Percentiles rank a stretch among this genome's conserved stretches.
These are phyloP conservation scores for Brassica nigra DNA, from an alignment of 345 rosid genomes.

Conservation along the genomic window DNA sequence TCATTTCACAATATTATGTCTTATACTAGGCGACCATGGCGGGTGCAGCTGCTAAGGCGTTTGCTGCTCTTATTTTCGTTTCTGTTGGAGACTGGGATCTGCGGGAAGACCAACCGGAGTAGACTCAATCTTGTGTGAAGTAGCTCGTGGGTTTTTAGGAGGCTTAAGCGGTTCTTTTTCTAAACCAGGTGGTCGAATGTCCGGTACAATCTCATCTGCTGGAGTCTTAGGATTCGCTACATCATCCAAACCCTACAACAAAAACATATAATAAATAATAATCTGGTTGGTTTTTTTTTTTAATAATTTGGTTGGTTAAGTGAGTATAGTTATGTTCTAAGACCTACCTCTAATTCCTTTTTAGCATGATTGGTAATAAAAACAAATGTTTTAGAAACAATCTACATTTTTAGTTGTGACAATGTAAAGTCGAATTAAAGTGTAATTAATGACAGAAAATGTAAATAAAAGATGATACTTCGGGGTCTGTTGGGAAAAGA, in stretches of 20 bases:
- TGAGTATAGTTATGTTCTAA: not conserved
- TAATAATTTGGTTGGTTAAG: not conserved
- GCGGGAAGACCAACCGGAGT: constrained; percentile 40
- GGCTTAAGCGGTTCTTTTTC: constrained; percentile 36
- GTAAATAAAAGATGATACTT: constrained; percentile 26
- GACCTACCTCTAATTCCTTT: not conserved
- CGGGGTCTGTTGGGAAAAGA: constrained; percentile 44
- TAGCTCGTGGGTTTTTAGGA: constrained; percentile 34
- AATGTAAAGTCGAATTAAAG: not conserved
- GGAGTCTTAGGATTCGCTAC: constrained; percentile 44
- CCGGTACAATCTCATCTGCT: constrained; percentile 34
- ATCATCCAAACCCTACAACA: constrained; percentile 43
- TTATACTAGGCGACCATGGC: not conserved
- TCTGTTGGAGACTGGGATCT: constrained; percentile 40
- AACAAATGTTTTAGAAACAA: not conserved
- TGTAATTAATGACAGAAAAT: not conserved
- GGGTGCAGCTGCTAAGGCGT: constrained; percentile 3
- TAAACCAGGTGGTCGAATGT: constrained; percentile 40
- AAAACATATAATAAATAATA: not conserved
- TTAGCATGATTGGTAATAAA: not conserved
- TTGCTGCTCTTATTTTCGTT: constrained; percentile 27
- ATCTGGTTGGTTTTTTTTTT: not conserved
- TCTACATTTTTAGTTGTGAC: not conserved
- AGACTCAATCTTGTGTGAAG: constrained; percentile 41
- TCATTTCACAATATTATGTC: constrained; percentile 10